Evolutionary conservation across 768 basidiomycete species (phyloP).

Genomic region (Amanita exitialis): DNA sequence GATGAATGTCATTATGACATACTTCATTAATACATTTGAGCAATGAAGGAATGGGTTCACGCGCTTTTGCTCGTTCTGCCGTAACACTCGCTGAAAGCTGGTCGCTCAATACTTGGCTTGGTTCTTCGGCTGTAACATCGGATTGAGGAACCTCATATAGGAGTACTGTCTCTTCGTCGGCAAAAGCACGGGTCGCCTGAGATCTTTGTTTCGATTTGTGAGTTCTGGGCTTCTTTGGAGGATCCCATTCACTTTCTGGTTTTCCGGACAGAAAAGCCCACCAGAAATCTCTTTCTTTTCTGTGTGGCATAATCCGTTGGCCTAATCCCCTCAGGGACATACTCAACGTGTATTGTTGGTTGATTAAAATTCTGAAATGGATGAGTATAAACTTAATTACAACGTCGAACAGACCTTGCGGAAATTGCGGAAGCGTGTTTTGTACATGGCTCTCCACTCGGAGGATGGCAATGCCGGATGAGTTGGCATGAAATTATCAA

Average conservation of each 20-base stretch:
- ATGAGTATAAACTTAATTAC: slow-evolving; percentile 5
- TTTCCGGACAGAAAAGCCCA: slow-evolving; percentile 68
- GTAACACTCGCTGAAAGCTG: background rate
- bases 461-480: slow-evolving; percentile 44
- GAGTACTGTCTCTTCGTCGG: slow-evolving; percentile 1
- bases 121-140: background rate
- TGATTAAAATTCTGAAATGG: slow-evolving; percentile 52
- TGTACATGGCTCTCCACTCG: slow-evolving; percentile 55
- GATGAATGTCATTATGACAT: slow-evolving; percentile 14
- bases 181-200: slow-evolving; percentile 17
- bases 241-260: slow-evolving; percentile 61
- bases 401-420: slow-evolving; percentile 36
- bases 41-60: slow-evolving; percentile 50
- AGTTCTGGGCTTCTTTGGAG: slow-evolving; percentile 32
- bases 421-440: slow-evolving; percentile 53
- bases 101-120: background rate
- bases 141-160: slow-evolving; percentile 6
- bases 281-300: slow-evolving; percentile 66
- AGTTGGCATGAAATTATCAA: slow-evolving; percentile 13
- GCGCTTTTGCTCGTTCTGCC: slow-evolving; percentile 13
- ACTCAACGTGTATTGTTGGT: slow-evolving; percentile 40
- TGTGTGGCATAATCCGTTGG: slow-evolving; percentile 49
- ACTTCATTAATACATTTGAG: slow-evolving; percentile 62
- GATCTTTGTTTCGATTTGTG: slow-evolving; percentile 13
- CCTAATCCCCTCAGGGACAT: slow-evolving; percentile 15